Percentiles rank a stretch among this genome's conserved stretches.
These are phyloP conservation scores for Blastobotrys mokoenaii DNA, from an alignment of 805 yeast genomes.

Conservation along the genomic window DNA sequence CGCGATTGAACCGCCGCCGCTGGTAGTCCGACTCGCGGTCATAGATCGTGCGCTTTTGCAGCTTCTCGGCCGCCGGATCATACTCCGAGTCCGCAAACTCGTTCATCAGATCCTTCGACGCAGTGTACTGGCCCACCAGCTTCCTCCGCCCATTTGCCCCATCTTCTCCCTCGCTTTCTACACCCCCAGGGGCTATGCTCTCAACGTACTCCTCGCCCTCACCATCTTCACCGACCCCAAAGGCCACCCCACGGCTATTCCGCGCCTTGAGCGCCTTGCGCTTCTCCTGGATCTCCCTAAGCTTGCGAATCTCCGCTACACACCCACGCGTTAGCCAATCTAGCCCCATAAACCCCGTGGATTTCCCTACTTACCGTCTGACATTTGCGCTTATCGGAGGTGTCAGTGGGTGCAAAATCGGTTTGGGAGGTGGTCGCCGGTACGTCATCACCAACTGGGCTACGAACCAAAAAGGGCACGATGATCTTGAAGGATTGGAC, in stretches of 20 bases:
- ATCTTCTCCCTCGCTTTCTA: not conserved
- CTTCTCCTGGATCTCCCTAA: not conserved
- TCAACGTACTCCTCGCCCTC: conserved; percentile 7
- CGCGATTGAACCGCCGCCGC: conserved; percentile 31
- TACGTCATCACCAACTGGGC: too few species aligned
- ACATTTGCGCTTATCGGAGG: too few species aligned
- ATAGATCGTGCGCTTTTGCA: conserved; percentile 18
- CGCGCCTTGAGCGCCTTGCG: not conserved
- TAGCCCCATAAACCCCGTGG: too few species aligned
- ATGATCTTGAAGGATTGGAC: too few species aligned
- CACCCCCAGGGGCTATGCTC: conserved; percentile 2
- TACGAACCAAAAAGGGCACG: too few species aligned
- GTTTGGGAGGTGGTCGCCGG: too few species aligned
- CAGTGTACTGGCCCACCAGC: conserved; percentile 35
- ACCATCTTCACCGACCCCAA: not conserved
- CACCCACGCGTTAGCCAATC: not conserved
- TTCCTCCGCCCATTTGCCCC: not conserved
- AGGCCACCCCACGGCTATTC: not conserved
- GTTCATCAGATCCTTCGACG: conserved; percentile 29
- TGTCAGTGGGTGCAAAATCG: too few species aligned
- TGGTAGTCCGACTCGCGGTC: conserved; percentile 43
- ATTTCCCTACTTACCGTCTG: too few species aligned
- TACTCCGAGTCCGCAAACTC: conserved; percentile 25
- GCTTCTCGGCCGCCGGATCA: conserved; percentile 25
- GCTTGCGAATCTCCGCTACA: not conserved